A percentile compares a stretch with the other conserved stretches of the same genome.
Conservation (phyloP, 176 grass and related monocot genomes). For the Poa pratensis region DNA sequence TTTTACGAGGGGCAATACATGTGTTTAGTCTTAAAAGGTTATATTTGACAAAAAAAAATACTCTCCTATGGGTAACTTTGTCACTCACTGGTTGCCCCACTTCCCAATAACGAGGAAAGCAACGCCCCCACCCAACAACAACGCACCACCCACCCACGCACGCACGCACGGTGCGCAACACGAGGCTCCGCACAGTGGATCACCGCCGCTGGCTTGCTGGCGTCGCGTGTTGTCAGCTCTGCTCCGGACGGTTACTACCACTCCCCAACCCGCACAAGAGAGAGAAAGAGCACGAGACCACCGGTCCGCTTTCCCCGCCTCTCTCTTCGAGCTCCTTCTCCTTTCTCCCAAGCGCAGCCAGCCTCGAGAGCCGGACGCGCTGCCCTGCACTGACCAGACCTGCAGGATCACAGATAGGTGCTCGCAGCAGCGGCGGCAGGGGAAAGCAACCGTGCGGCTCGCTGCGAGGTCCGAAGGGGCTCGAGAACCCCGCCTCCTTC, state of each 20-base stretch:
- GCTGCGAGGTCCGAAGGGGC: not conserved
- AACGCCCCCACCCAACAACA: conserved; percentile 15
- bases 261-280: not conserved
- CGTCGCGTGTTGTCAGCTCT: conserved; percentile 42
- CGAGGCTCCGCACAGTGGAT: conserved; percentile 11
- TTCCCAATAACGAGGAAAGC: conserved; percentile 14
- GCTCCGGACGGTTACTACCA: conserved; percentile 19
- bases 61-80: not conserved
- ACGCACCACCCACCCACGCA: conserved; percentile 4
- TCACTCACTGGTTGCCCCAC: not conserved
- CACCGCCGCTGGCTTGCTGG: not conserved
- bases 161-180: not conserved
- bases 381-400: not conserved
- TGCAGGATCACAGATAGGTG: not conserved
- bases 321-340: not conserved
- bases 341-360: not conserved
- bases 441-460: not conserved
- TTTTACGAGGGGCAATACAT: too few species aligned
- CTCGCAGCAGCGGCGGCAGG: not conserved
- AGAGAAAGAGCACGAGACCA: not conserved
- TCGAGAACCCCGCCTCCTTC: not conserved
- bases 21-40: too few species aligned
- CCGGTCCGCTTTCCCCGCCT: not conserved
- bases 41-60: too few species aligned
- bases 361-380: not conserved